Conservation (phyloP, 2,329 filamentous ascomycete species). For the Epichloe gansuensis region DNA sequence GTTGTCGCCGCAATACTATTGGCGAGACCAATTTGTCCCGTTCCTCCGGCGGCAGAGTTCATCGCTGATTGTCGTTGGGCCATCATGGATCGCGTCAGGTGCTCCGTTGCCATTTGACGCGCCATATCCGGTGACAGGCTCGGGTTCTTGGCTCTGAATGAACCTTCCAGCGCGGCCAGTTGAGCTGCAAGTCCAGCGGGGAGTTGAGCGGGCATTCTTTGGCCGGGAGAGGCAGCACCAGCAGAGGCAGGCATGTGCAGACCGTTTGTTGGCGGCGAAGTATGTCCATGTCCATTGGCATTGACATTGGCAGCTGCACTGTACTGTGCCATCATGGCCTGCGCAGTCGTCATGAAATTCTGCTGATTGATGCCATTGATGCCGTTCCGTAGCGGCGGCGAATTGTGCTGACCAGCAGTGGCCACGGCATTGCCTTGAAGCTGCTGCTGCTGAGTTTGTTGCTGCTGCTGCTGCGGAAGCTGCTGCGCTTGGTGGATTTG, state of each 20-base stretch:
- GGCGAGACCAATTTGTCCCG: conserved; percentile 33
- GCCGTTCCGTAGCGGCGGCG: conserved; percentile 30
- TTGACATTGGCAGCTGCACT: conserved; percentile 28
- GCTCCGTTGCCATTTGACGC: conserved; percentile 38
- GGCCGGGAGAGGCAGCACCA: conserved; percentile 29
- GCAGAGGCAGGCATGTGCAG: conserved; percentile 34
- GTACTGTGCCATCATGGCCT: conserved; percentile 39
- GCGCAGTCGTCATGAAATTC: conserved; percentile 38
- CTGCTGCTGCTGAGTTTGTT: conserved; percentile 14
- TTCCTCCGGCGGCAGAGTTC: conserved; percentile 39
- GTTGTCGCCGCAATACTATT: conserved; percentile 35
- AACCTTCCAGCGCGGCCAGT: conserved; percentile 38
- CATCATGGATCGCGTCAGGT: conserved; percentile 34
- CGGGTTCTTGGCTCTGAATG: conserved; percentile 38
- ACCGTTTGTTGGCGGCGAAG: conserved; percentile 30
- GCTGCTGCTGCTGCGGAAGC: conserved; percentile 20
- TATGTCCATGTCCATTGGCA: conserved; percentile 24
- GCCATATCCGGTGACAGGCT: conserved; percentile 35
- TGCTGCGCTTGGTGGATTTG: conserved; percentile 32
- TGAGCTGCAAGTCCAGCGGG: conserved; percentile 35
- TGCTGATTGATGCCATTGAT: conserved; percentile 37
- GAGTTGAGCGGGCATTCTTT: conserved; percentile 28
- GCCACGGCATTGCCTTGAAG: conserved; percentile 20
- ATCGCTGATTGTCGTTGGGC: conserved; percentile 39
- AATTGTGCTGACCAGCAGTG: conserved; percentile 27